These are phyloP conservation scores for Arachnopeziza araneosa DNA, from an alignment of 2,329 filamentous ascomycete species.

Conservation along the genomic window DNA sequence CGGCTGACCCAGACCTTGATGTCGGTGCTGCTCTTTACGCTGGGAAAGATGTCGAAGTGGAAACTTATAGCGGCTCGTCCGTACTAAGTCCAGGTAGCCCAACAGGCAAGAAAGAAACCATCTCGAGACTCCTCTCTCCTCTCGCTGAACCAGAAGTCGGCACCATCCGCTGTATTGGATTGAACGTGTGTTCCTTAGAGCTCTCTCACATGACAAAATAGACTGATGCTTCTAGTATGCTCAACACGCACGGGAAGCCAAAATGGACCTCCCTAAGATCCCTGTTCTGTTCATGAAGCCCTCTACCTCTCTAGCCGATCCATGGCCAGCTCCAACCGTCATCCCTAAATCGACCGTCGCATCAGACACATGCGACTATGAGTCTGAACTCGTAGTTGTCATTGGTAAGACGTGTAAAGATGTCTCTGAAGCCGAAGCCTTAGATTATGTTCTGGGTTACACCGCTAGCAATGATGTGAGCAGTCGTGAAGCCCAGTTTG, in stretches of 20 bases:
- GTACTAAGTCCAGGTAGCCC: conserved; percentile 48
- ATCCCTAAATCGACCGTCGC: conserved; percentile 40
- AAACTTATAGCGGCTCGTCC: conserved; percentile 52
- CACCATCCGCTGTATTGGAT: conserved; percentile 44
- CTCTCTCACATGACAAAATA: background rate
- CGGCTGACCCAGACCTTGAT: conserved; percentile 46
- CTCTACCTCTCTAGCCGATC: conserved; percentile 17
- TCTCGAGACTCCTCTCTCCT: conserved; percentile 33
- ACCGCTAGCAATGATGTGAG: conserved; percentile 75
- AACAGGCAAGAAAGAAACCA: conserved; percentile 41
- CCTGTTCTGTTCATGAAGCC: conserved; percentile 34
- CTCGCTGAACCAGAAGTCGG: conserved; percentile 39
- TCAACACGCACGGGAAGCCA: conserved; percentile 39
- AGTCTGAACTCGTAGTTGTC: conserved; percentile 70
- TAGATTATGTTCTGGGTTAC: conserved; percentile 72
- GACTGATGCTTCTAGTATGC: conserved; percentile 27
- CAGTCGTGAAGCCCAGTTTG: conserved; percentile 70
- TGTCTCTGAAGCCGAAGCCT: conserved; percentile 57
- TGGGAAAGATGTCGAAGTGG: conserved; percentile 50
- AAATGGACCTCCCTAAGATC: conserved; percentile 36
- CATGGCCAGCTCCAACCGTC: conserved; percentile 34
- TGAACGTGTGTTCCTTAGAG: conserved; percentile 31
- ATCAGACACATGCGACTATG: conserved; percentile 52
- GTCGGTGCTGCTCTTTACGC: conserved; percentile 52
- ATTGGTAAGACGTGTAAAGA: conserved; percentile 64